Base-by-base conservation (phyloP, 176 grass and related monocot genomes). In the Otatea glauca region DNA sequence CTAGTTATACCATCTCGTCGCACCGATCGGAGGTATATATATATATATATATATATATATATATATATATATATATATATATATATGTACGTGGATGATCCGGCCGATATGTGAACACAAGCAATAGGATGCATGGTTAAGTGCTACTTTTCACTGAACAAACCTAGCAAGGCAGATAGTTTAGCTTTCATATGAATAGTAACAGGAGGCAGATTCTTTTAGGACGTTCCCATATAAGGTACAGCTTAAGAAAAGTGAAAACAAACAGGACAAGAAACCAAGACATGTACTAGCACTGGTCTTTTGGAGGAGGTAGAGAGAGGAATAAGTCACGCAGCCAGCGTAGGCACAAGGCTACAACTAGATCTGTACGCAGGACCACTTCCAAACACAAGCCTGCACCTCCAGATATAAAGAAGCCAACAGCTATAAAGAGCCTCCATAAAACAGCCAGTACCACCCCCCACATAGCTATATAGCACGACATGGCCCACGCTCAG, bases 401-500 rank as follows among this genome's bases (percentile, higher is more conserved):
- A 93, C 43, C 91, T 91, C 81, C 95, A 93, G 89, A 92, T 93
- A 84, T 95, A 95, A 98, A 93, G 92, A 97, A 92, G 77, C 92
- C 94, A 97, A 93, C 95, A 97, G 89, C 90, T 93, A 91, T 94
- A 94, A 93, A 93, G 86, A 92, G 84, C 84, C 81, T 65, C 87
- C 90, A 88, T 87, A 92, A 91, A 82, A 91, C 86, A 92, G 65
- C 53, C 61, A 88, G 81, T 87, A 81, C 83, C 48, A 85, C 79
- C 81, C 81, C 81, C 83, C 83, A 90, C 87, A 92, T 82, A 88
- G 86, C 92, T 86, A 86, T 83, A 88, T 90, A 90, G 68, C 78
- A 55, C 79, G 72, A 86, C 76, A 89, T n/a, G 95, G 85, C 80
- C 84, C 94, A 90, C 87, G 81, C 53, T 70, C 91, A 90, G 84